phyloP scores from a whole-genome alignment of 257 asterid species.

The Prunella vulgaris region DNA sequence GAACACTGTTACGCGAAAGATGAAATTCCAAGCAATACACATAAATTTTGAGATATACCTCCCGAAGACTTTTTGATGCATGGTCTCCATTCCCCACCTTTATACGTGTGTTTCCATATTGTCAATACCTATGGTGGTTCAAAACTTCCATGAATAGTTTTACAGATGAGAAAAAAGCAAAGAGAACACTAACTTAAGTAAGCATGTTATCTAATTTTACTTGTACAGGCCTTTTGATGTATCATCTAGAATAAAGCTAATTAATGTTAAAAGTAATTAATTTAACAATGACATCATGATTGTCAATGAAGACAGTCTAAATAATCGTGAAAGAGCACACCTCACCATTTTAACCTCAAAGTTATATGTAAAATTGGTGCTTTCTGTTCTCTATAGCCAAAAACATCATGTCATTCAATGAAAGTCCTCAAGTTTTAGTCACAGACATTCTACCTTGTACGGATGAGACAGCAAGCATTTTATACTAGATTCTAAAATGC shows the following conservation, averaged over 20 bases:
- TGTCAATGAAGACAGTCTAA: background rate
- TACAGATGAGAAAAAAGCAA: slow-evolving; percentile 1
- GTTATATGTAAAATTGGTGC: background rate
- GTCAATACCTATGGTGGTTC: slow-evolving; percentile 56
- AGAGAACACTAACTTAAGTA: background rate
- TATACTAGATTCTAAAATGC: background rate
- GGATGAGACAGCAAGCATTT: too few species aligned
- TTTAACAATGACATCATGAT: background rate
- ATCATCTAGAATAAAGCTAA: background rate
- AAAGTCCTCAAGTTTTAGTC: too few species aligned
- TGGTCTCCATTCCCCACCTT: slow-evolving; percentile 81
- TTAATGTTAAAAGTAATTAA: background rate
- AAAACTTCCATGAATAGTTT: slow-evolving; percentile 12
- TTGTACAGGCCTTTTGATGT: background rate
- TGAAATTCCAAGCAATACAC: background rate
- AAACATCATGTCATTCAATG: background rate
- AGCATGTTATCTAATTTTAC: background rate
- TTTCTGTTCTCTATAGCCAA: background rate
- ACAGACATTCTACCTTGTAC: too few species aligned
- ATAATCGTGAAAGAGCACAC: background rate
- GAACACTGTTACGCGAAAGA: background rate
- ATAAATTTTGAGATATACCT: slow-evolving; percentile 33
- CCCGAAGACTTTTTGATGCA: slow-evolving; percentile 69
- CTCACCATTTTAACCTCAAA: background rate
- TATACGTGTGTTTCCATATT: slow-evolving; percentile 81